Evolutionary conservation across 225 moss, liverwort and hornwort genomes (phyloP), one percentile per base, ranked within the genome.

Genomic region (Pleurozium schreberi): DNA sequence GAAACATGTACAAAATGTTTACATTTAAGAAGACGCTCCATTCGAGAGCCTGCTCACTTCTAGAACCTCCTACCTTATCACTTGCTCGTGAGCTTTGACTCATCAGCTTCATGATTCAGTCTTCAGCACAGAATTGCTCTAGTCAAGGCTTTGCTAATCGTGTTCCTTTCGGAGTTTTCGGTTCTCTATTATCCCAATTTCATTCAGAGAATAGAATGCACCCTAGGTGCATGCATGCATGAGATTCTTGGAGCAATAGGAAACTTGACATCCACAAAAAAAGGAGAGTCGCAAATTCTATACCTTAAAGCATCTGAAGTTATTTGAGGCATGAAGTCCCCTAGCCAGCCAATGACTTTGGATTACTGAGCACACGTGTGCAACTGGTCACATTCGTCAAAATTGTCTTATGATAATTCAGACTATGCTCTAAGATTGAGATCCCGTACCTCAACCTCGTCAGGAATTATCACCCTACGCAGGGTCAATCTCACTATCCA

Each of bases 371-470:
- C 90, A 83, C 86, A 71, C 57, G 19, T 26, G 70, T 81, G 75
- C 63, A 82, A 82, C 84, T 89, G 28, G 53, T 79, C 82, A 78
- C 64, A 91, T 59, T 91, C 55, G 87, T 89, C 91, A 92, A 91
- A 91, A 91, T 89, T 91, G 85, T 84, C 80, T 80, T 63, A 36
- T 9, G 22, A 53, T 42, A 49, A 50, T 86, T 91, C 87, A 83
- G 78, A 80, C 71, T 78, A 83, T 62, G 84, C 85, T 89, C 84
- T 68, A 84, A 62, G 26, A 74, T 82, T 67, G 64, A 78, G 38
- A 70, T 40, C 57, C 53, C 52, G 74, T 61, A 67, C 57, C 62
- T 81, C 76, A 81, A 52, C 61, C 81, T 87, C 64, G 52, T 87
- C 82, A 85, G 73, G 60, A 73, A 64, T 67, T 64, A 64, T 81